Base-by-base conservation (phyloP, 768 basidiomycete species). In the Erythrobasidium yunnanense region DNA sequence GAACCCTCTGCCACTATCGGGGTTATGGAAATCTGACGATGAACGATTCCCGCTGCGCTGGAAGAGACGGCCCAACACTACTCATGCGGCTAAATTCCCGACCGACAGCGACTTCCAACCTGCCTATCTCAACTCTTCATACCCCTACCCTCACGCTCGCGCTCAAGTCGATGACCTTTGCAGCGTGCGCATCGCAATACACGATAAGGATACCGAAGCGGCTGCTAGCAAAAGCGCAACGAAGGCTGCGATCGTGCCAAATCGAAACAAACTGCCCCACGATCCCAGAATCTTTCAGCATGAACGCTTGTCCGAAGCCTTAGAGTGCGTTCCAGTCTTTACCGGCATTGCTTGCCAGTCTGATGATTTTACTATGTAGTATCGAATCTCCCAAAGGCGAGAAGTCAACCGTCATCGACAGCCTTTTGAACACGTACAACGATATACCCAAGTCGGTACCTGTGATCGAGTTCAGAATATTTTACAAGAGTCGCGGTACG, bases 1-100 rank as follows among this genome's bases (percentile, higher is more conserved):
- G 30, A 63, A 63, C 42, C 60, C 60, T 7, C 60, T 63, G 2
- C 60, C 60, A 6, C 38, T 63, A 15, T 63, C 60, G 6, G 60
- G 60, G 11, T 38, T 63, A 2, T 63, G 60, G 60, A 29, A 29
- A 3, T 29, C 32, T 17, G 49, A 63, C 47, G 27, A 27, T 32
- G 52, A 23, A 11, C 45, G 60, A 6, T 63, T 34, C 47, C 60
- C 60, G 5, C 30, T 63, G 11, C 20, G 27, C 20, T 63, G 60
- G 60, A 38, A n/a, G 49, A 15, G 22, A n/a, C 60, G 60, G n/a
- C 46, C 22, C 6, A 27, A 4, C 27, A 51, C 18, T 22, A 30
- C 22, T 27, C 8, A 15, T 11, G 11, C 38, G 38, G 38, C 38
- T 11, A 23, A 15, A 7, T 8, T 18, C 17, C 11, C 11, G 8